Conservation (phyloP, 345 rosid genomes). For the Bruguiera sexangula region DNA sequence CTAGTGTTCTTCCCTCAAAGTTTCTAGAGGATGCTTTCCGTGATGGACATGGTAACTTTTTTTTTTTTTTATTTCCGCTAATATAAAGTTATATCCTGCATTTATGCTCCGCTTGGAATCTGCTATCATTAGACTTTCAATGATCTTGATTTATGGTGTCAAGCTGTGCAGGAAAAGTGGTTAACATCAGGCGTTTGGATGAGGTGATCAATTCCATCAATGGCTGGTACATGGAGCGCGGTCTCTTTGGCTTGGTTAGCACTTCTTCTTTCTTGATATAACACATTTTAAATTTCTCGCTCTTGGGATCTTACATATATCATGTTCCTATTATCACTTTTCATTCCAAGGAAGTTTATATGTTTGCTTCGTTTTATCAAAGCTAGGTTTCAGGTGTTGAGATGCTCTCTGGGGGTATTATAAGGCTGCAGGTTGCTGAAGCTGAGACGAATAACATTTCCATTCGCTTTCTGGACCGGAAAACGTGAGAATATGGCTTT, state of each 20-base stretch:
- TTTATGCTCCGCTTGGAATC: slow-evolving; percentile 14
- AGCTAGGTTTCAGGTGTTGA: slow-evolving; percentile 79
- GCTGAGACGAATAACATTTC: slow-evolving; percentile 91
- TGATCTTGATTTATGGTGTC: slow-evolving; percentile 54
- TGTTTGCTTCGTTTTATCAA: neutral
- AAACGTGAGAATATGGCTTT: slow-evolving; percentile 62
- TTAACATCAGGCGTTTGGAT: slow-evolving; percentile 75
- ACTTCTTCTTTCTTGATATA: slow-evolving; percentile 10
- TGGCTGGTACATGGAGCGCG: slow-evolving; percentile 94
- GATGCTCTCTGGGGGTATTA: slow-evolving; percentile 87
- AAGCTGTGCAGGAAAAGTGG: slow-evolving; percentile 93
- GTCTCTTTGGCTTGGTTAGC: slow-evolving; percentile 89
- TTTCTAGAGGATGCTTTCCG: slow-evolving; percentile 76
- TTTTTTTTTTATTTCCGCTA: neutral
- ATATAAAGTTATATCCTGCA: neutral
- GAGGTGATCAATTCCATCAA: slow-evolving; percentile 85
- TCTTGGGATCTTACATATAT: neutral
- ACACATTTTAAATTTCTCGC: neutral
- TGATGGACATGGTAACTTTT: slow-evolving; percentile 63
- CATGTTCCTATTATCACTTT: neutral
- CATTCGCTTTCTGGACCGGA: slow-evolving; percentile 78
- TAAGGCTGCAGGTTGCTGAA: slow-evolving; percentile 87
- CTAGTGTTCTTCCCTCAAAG: slow-evolving; percentile 87
- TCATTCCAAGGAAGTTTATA: neutral
- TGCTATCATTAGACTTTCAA: slow-evolving; percentile 26